Conservation (phyloP, 768 basidiomycete genomes). For the Boletus vinaceobasis region DNA sequence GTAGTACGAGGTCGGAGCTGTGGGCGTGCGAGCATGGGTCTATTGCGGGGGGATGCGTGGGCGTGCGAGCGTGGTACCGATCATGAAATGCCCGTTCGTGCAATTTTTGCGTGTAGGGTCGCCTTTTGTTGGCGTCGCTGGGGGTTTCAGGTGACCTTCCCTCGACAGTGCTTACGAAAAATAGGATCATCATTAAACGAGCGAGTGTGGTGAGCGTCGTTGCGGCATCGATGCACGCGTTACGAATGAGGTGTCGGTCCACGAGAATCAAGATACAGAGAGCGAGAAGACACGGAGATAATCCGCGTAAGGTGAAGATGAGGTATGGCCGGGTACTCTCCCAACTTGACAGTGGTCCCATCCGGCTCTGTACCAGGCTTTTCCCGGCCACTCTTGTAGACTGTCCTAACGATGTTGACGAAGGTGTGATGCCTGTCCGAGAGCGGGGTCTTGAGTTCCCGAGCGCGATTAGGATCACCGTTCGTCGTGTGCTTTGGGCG, state of each 20-base stretch:
- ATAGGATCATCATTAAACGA: slow-evolving; percentile 11
- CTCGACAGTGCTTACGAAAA: slow-evolving; percentile 11
- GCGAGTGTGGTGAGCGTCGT: neutral
- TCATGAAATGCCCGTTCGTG: too few species aligned
- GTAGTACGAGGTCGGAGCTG: too few species aligned
- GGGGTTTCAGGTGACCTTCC: too few species aligned
- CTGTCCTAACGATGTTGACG: slow-evolving; percentile 17
- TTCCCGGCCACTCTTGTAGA: slow-evolving; percentile 14
- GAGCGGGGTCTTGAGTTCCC: slow-evolving; percentile 33
- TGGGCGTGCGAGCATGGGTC: too few species aligned
- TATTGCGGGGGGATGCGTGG: too few species aligned
- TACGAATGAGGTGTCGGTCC: neutral
- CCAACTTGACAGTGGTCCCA: slow-evolving; percentile 63
- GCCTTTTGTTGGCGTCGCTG: too few species aligned
- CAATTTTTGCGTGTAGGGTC: too few species aligned
- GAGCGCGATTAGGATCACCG: slow-evolving; percentile 9
- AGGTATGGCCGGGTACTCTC: slow-evolving; percentile 32
- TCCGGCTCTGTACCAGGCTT: slow-evolving; percentile 24
- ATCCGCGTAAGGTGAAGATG: neutral
- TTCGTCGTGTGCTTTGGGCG: slow-evolving; percentile 5
- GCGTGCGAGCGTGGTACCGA: too few species aligned
- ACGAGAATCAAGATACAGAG: neutral
- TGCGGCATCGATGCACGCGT: neutral
- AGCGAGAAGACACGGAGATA: neutral
- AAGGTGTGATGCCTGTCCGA: slow-evolving; percentile 26